Evolutionary conservation across 192 early-diverging fungal species (phyloP), one percentile per base, ranked within the genome.

Genomic region (Chytriomyces hyalinus): DNA sequence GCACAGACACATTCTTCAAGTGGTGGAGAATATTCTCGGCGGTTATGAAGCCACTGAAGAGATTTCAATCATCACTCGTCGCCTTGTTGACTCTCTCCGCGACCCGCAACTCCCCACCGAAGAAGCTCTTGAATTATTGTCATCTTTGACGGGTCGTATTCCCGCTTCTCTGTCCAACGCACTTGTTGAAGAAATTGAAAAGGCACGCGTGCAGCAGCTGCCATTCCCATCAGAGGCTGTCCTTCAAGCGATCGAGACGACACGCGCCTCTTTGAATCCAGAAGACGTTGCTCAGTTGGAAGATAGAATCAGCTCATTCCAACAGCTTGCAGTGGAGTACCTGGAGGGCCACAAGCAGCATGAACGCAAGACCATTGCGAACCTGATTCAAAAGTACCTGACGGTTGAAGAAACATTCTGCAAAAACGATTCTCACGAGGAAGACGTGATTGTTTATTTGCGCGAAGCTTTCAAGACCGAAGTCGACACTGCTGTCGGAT

Each of bases 401-500:
- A 87, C 92, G 65, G 90, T 94, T 48, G 96, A 99, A 84, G 85
- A 88, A 4, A 81, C 96, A 50, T 99, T 97, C 79, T 75, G 73
- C 63, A 64, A 75, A 46, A 87, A 90, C 49, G 88, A 89, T 22
- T 75, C 72, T 50, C 80, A 88, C 71, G 93, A 95, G 67, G 96
- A 97, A 78, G 93, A 95, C 62, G 94, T 92, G 11, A 81, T 99
- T 78, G 82, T 94, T 73, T 79, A 90, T 24, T 83, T 99, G 63
- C 93, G 97, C 72, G 96, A 98, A 57, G 84, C 89, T 80, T 81
- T 93, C 89, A 96, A 96, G 82, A 86, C 88, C 46, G 91, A 95
- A 73, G 80, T 95, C 43, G 69, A 71, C 26, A 70, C 49, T 17
- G 77, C 77, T 4, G 62, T 78, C 50, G 77, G 77, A 11, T 70